A percentile compares a stretch with the other conserved stretches of the same genome.
These are phyloP conservation scores for Prunus campanulata DNA, from an alignment of 306 rosid species.

Conservation along the genomic window DNA sequence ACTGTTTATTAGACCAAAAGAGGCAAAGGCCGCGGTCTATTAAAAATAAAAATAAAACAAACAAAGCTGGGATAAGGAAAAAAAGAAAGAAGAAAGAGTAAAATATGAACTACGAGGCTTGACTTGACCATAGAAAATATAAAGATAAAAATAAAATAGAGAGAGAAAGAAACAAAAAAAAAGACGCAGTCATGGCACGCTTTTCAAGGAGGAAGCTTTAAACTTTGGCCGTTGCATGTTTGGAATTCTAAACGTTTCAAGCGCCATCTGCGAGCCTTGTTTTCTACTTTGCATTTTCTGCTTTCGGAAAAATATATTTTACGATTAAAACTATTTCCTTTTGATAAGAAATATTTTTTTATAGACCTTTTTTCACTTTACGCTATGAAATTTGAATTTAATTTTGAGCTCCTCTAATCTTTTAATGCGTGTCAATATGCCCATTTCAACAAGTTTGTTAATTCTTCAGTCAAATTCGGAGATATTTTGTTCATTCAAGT, in stretches of 20 bases:
- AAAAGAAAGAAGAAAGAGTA: neutral
- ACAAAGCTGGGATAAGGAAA: neutral
- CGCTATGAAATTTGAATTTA: too few species aligned
- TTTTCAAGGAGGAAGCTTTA: neutral
- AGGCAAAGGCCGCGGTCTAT: neutral
- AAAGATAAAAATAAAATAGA: neutral
- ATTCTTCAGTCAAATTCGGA: too few species aligned
- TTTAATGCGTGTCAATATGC: too few species aligned
- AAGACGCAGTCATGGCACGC: neutral
- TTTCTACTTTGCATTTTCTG: neutral
- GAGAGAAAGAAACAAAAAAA: neutral
- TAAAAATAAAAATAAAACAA: neutral
- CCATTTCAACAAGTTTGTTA: too few species aligned
- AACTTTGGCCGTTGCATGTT: neutral
- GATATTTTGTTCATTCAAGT: too few species aligned
- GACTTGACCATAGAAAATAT: neutral
- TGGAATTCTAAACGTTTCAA: neutral
- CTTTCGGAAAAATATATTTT: too few species aligned
- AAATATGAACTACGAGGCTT: too few species aligned
- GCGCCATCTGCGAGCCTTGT: slow-evolving; percentile 8
- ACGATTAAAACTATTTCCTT: too few species aligned
- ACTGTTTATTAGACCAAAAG: neutral
- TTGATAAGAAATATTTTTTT: too few species aligned
- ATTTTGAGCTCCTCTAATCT: too few species aligned
- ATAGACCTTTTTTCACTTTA: too few species aligned